Percentiles rank a stretch among this genome's conserved stretches.
phyloP scores from a whole-genome alignment of 805 yeast species.

The Teunomyces atbi region DNA sequence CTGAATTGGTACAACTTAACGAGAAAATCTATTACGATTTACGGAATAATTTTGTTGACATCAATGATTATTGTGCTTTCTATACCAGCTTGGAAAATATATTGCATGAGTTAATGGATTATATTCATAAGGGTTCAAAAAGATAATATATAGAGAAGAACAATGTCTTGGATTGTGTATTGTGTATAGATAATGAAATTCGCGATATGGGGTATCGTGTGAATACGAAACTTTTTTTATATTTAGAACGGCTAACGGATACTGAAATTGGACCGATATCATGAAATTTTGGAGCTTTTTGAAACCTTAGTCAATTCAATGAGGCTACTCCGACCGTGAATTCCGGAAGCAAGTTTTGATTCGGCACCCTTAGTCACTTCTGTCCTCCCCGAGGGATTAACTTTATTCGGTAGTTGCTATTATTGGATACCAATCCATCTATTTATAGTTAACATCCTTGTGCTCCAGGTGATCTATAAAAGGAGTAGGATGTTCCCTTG shows the following conservation, averaged over 20 bases:
- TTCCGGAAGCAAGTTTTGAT: not conserved
- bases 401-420: not conserved
- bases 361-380: not conserved
- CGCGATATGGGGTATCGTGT: not conserved
- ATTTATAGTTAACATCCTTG: not conserved
- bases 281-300: not conserved
- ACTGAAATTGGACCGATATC: not conserved
- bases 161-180: not conserved
- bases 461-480: not conserved
- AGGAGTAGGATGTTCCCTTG: not conserved
- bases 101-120: slow-evolving; percentile 39
- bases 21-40: slow-evolving; percentile 41
- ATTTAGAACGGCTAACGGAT: not conserved
- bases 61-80: slow-evolving; percentile 45
- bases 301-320: no score
- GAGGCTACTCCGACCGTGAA: not conserved
- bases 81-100: slow-evolving; percentile 41
- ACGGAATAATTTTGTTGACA: slow-evolving; percentile 42
- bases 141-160: not conserved
- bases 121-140: slow-evolving; percentile 18
- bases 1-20: slow-evolving; percentile 33
- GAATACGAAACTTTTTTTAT: not conserved
- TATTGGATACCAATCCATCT: not conserved
- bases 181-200: not conserved
- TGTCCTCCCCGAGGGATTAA: not conserved